Evolutionary conservation across 192 early-diverging fungal genomes (phyloP), one percentile per base, ranked within the genome.

Genomic region (Gryganskiella cystojenkinii): DNA sequence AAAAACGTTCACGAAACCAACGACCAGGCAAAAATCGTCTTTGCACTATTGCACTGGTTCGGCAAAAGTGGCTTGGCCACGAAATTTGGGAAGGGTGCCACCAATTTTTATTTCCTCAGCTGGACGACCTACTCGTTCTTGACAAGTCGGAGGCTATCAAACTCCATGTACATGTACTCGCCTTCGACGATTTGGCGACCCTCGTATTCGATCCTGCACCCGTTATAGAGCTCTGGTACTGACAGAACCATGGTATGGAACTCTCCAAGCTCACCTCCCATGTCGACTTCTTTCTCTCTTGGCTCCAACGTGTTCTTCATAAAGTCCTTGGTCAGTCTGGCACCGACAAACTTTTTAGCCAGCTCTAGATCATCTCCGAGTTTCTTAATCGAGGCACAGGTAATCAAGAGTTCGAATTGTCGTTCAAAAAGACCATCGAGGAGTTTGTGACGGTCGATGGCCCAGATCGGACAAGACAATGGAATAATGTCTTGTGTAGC

Each of bases 181-280:
- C 83, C 83, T 34, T 82, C 79, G 10, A 76, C 35, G 1, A 49
- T 61, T 28, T 70, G 69, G 0, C 45, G 54, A 2, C 73, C 71
- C 4, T 53, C 47, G 24, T 49, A 70, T 6, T 75, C 45, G 14
- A 71, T 58, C 44, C 70, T 45, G 42, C 62, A 53, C 17, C 75
- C 76, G 46, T 69, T 69, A 8, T 59, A 73, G 15, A 85, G 82
- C 14, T 84, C 70, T 8, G 89, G 87, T n/a, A 84, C 87, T 34
- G 89, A 78, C 2, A 88, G 60, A 3, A 89, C 88, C 90, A 91
- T 90, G 2, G 90, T 90, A 53, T 92, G 91, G 51, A 87, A 91
- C 66, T 92, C 91, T 13, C 91, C 91, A 44, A 80, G 83, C 65
- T 92, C 91, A 13, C 91, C 91, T 27, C 83, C 83, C 60, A 83